A percentile compares a stretch with the other conserved stretches of the same genome.
phyloP scores from a whole-genome alignment of 1,284 basidiomycete species.

The Leccinum ambiguum region DNA sequence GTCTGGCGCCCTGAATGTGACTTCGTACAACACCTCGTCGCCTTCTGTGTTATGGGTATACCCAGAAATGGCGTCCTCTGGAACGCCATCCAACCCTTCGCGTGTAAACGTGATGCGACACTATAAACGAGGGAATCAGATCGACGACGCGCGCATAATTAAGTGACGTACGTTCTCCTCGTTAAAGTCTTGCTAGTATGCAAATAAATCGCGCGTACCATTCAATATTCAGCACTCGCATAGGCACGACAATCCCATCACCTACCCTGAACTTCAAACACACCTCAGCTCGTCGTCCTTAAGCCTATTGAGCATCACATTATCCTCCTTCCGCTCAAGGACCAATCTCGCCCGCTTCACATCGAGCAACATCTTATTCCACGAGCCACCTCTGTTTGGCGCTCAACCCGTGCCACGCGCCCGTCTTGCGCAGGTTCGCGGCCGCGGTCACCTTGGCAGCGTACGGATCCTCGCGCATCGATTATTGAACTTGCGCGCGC shows the following conservation, averaged over 20 bases:
- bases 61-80: constrained; percentile 72
- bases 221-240: not conserved
- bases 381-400: constrained; percentile 69
- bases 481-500: no score
- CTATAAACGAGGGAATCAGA: constrained; percentile 33
- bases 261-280: constrained; percentile 70
- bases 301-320: constrained; percentile 53
- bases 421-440: constrained; percentile 60
- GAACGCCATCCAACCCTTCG: constrained; percentile 78
- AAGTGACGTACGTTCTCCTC: constrained; percentile 51
- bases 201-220: no score
- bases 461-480: constrained; percentile 9
- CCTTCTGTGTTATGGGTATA: constrained; percentile 63
- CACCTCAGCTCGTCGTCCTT: constrained; percentile 61
- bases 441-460: constrained; percentile 67
- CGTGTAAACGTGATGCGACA: constrained; percentile 61
- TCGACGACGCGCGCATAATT: not conserved
- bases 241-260: constrained; percentile 4
- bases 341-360: constrained; percentile 75
- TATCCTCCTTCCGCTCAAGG: constrained; percentile 57
- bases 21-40: constrained; percentile 54
- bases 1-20: constrained; percentile 34
- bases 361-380: constrained; percentile 74
- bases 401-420: constrained; percentile 45
- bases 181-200: no score